Evolutionary conservation across 768 basidiomycete genomes (phyloP).

Genomic region (Leucocoprinus sp.): DNA sequence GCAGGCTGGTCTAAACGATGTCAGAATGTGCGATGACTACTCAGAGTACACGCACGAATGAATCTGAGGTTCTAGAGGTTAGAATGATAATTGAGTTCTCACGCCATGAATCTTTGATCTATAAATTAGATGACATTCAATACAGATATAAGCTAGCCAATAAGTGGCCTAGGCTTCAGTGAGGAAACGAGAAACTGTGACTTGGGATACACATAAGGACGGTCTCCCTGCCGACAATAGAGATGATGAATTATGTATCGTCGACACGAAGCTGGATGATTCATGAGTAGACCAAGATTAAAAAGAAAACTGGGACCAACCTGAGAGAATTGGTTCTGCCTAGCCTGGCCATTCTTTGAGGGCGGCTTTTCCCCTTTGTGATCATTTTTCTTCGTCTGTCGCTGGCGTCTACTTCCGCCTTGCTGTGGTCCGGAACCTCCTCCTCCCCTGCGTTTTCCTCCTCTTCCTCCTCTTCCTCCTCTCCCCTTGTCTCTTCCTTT

Average conservation of each 20-base stretch:
- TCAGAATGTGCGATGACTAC: neutral
- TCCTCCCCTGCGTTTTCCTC: neutral
- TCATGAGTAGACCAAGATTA: neutral
- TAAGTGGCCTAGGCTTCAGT: no score
- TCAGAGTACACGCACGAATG: neutral
- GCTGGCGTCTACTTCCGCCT: neutral
- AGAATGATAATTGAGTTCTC: neutral
- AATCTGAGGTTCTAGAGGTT: neutral
- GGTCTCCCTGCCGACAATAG: no score
- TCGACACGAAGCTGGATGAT: constrained; percentile 3
- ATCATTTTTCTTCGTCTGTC: neutral
- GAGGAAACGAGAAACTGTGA: no score
- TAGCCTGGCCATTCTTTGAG: neutral
- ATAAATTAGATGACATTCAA: no score
- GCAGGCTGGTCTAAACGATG: neutral
- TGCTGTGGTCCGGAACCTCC: neutral
- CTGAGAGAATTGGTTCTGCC: constrained; percentile 5
- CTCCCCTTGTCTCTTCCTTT: neutral
- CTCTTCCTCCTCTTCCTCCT: neutral
- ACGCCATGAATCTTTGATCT: neutral
- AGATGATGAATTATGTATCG: constrained; percentile 1
- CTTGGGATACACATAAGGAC: no score
- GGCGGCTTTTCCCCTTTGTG: neutral
- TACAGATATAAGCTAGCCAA: no score
- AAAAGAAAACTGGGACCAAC: neutral